Evolutionary conservation across 164 flowering plant species (phyloP).

Genomic region (Platanus orientalis): DNA sequence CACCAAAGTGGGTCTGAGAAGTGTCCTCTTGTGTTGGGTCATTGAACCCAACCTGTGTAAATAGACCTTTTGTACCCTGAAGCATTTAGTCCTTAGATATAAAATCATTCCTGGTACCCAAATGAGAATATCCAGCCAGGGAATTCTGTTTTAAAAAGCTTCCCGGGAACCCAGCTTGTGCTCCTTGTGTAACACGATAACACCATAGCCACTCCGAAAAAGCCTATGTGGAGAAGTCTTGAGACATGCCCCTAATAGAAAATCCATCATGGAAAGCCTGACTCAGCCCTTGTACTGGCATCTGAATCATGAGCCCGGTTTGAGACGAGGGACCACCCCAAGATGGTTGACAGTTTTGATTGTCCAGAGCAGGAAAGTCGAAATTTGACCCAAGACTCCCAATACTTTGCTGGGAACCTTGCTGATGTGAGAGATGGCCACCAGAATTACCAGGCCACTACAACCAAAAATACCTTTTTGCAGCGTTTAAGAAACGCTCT

Average conservation of each 20-base stretch:
- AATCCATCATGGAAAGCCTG: slow-evolving; percentile 69
- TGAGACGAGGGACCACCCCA: slow-evolving; percentile 68
- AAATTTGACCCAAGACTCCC: slow-evolving; percentile 53
- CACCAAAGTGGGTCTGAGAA: too few relatives aligned
- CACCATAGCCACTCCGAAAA: slow-evolving; percentile 42
- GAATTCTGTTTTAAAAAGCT: slow-evolving; percentile 65
- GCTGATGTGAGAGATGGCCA: slow-evolving; percentile 63
- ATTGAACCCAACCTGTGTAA: too few relatives aligned
- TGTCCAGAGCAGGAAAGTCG: slow-evolving; percentile 52
- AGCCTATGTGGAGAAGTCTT: too few relatives aligned
- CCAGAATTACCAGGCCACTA: slow-evolving; percentile 66
- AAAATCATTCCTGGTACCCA: slow-evolving; percentile 52
- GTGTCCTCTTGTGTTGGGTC: too few relatives aligned
- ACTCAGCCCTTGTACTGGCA: slow-evolving; percentile 57
- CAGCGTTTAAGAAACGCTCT: too few relatives aligned
- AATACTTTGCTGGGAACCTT: slow-evolving; percentile 46
- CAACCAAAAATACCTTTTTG: too few relatives aligned
- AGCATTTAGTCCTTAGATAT: slow-evolving; percentile 55
- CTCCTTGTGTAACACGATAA: too few relatives aligned
- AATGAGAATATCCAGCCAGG: slow-evolving; percentile 70
- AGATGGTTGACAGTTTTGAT: slow-evolving; percentile 60
- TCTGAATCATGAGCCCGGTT: slow-evolving; percentile 59
- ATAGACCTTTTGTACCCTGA: slow-evolving; percentile 68
- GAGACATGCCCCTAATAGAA: slow-evolving; percentile 72
- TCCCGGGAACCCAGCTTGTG: too few relatives aligned